Evolutionary conservation across 495 filamentous ascomycete species (phyloP), one percentile per base, ranked within the genome.

Genomic region (Penicillium crystallinum): DNA sequence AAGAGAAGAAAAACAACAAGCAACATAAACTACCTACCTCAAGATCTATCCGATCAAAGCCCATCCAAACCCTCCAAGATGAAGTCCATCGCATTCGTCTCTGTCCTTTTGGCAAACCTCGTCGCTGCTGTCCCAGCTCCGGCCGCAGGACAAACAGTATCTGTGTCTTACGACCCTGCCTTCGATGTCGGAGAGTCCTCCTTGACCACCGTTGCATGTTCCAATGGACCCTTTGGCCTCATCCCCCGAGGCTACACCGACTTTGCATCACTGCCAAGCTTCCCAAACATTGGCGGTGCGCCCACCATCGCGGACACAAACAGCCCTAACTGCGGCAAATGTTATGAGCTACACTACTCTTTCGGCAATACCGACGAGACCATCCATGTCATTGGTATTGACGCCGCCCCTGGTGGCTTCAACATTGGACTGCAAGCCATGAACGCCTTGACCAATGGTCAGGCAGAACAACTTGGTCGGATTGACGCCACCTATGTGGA

Each of bases 211-310:
- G 86, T 87, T 65, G 71, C 85, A 39, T 76, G 73, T 55, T 79
- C 82, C 46, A 68, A 79, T 53, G 75, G 74, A 29, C 45, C 62
- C 46, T 71, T 87, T 49, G 87, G 84, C 29, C 86, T 85, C 56
- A 68, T 88, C 27, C 67, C 80, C 61, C 78, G 86, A 61, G 84
- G 88, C 62, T 84, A 85, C 65, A 81, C 83, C 53, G 82, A 84
- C 27, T 78, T 91, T 46, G 73, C 73, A 18, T 62, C 72, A 10
- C 54, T 88, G 46, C 77, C 77, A 0, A 50, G 43, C 8, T 87
- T 82, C 72, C 77, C 80, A 2, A 66, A 73, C 58, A 80, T 90
- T 52, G 87, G 83, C n/a, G 87, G 81, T 46, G 71, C 77, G 1
- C 71, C 74, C 29, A 81, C 79, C 22, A 74, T 90, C 18, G 56